phyloP scores from a whole-genome alignment of 345 rosid genomes.

The Populus pruinosa region DNA sequence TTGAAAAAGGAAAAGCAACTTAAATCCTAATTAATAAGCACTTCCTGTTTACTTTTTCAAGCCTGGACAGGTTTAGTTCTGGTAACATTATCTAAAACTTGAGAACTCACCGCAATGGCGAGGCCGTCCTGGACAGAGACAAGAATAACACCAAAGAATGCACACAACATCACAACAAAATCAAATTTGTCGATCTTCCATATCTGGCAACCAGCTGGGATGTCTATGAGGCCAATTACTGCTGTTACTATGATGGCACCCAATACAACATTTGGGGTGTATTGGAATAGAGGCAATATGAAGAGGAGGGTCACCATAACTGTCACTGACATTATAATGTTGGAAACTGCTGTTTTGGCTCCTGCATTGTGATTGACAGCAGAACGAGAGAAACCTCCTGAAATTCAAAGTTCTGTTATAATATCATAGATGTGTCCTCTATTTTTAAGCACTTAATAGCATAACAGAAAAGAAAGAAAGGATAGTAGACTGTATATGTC shows the following conservation, averaged over 20 bases:
- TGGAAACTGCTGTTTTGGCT: slow-evolving; percentile 88
- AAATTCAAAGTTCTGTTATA: not conserved
- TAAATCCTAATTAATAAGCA: not conserved
- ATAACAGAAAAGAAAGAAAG: not conserved
- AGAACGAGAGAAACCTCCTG: slow-evolving; percentile 92
- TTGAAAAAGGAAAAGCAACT: not conserved
- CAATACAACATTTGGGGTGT: slow-evolving; percentile 86
- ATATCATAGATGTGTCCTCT: not conserved
- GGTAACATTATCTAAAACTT: not conserved
- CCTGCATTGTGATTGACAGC: slow-evolving; percentile 96
- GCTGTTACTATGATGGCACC: slow-evolving; percentile 93
- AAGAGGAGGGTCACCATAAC: slow-evolving; percentile 93
- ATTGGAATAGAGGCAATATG: slow-evolving; percentile 89
- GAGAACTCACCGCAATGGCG: slow-evolving; percentile 72
- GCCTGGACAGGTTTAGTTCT: not conserved
- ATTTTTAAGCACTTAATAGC: not conserved
- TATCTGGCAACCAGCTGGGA: slow-evolving; percentile 67
- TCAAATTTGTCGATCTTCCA: slow-evolving; percentile 94
- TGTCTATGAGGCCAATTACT: slow-evolving; percentile 84
- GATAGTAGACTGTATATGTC: not conserved
- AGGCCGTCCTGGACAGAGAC: slow-evolving; percentile 83
- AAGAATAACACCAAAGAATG: slow-evolving; percentile 79
- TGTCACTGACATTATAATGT: slow-evolving; percentile 82
- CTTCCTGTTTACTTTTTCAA: not conserved
- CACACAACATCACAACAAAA: slow-evolving; percentile 72